phyloP scores from a whole-genome alignment of 345 rosid species.

The Laguncularia racemosa region DNA sequence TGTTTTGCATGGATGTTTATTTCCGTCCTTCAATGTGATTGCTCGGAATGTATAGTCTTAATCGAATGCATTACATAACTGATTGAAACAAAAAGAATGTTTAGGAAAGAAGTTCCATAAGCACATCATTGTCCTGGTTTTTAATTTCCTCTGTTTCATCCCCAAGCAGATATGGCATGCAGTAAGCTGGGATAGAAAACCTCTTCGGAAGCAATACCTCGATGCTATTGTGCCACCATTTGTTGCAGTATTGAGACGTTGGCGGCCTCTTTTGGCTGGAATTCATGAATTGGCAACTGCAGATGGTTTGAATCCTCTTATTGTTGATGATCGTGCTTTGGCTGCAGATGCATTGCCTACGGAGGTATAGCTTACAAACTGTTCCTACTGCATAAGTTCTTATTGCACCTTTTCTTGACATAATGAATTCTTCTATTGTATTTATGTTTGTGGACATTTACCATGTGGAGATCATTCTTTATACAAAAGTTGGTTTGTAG shows the following conservation, averaged over 20 bases:
- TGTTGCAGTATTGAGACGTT: slow-evolving; percentile 93
- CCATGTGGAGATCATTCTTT: too few species aligned
- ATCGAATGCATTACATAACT: too few species aligned
- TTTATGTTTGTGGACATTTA: too few species aligned
- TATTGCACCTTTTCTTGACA: slow-evolving; percentile 10
- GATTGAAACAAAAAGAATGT: too few species aligned
- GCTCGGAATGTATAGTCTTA: too few species aligned
- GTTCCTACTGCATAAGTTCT: slow-evolving; percentile 3
- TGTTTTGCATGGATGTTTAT: too few species aligned
- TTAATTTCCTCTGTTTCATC: too few species aligned
- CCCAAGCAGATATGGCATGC: slow-evolving; percentile 88
- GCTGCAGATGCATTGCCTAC: slow-evolving; percentile 87
- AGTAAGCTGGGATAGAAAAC: slow-evolving; percentile 71
- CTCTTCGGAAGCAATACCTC: slow-evolving; percentile 88
- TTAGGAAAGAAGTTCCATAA: too few species aligned
- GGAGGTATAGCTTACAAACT: slow-evolving; percentile 43
- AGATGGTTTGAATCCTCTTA: slow-evolving; percentile 97
- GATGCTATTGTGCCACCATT: slow-evolving; percentile 94
- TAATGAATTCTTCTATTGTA: slow-evolving; percentile 1
- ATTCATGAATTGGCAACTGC: slow-evolving; percentile 97
- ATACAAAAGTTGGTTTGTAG: too few species aligned
- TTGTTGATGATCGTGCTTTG: slow-evolving; percentile 85
- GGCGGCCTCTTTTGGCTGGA: slow-evolving; percentile 96
- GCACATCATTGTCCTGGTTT: too few species aligned
- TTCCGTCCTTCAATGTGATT: too few species aligned